phyloP scores from a whole-genome alignment of 768 basidiomycete species.

The Scleroderma citrinum region DNA sequence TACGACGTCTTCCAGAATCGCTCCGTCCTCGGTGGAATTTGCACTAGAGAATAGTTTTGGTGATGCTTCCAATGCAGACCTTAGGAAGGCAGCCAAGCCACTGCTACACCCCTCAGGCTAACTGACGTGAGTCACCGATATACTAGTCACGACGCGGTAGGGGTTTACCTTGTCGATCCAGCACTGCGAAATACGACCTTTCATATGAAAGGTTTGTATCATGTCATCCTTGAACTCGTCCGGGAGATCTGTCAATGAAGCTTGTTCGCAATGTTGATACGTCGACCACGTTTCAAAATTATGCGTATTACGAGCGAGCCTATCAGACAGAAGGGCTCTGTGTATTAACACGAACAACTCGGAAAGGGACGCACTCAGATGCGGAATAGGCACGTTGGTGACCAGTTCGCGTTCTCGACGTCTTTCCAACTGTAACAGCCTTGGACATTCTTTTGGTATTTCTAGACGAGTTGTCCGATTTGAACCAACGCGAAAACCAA shows the following conservation, averaged over 20 bases:
- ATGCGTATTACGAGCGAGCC: constrained; percentile 44
- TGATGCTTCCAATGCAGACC: constrained; percentile 26
- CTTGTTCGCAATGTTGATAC: constrained; percentile 46
- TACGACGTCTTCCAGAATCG: constrained; percentile 34
- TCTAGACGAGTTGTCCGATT: too few species aligned
- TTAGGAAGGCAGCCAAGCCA: constrained; percentile 20
- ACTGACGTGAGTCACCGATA: constrained; percentile 3
- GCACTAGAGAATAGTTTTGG: constrained; percentile 37
- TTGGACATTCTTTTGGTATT: constrained; percentile 17
- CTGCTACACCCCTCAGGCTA: constrained; percentile 7
- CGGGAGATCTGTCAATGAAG: constrained; percentile 41
- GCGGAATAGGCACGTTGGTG: constrained; percentile 38
- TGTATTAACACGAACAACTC: not conserved
- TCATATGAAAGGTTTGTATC: constrained; percentile 34
- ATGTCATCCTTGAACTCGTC: constrained; percentile 32
- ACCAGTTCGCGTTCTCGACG: constrained; percentile 8
- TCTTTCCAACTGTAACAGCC: not conserved
- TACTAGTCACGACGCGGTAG: not conserved
- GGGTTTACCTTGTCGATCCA: constrained; percentile 39
- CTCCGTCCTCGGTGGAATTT: constrained; percentile 11
- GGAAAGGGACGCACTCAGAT: constrained; percentile 34
- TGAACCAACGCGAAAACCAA: too few species aligned
- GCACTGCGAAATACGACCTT: constrained; percentile 29
- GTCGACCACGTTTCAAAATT: constrained; percentile 49
- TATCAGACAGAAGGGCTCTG: constrained; percentile 13